phyloP scores from a whole-genome alignment of 768 basidiomycete species.

The Leccinellum albellum region DNA sequence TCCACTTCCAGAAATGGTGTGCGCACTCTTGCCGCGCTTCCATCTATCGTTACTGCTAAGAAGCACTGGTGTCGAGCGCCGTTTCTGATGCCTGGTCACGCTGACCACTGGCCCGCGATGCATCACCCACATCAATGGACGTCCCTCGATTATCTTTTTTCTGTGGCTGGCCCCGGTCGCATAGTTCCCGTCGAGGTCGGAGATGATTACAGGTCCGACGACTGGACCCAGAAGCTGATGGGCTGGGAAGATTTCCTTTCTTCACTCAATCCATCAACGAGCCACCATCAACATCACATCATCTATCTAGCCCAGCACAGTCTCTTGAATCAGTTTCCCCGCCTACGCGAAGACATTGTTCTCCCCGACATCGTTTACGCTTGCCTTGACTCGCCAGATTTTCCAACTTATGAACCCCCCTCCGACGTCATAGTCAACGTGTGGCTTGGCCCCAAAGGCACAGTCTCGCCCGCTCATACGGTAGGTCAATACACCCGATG shows the following conservation, averaged over 20 bases:
- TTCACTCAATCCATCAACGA: conserved; percentile 32
- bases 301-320: conserved; percentile 91
- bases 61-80: conserved; percentile 44
- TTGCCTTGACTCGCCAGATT: conserved; percentile 40
- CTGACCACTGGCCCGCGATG: conserved; percentile 76
- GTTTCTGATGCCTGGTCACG: conserved; percentile 69
- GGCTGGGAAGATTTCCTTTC: conserved; percentile 73
- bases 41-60: conserved; percentile 58
- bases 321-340: conserved; percentile 81
- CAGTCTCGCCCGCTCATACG: conserved; percentile 87
- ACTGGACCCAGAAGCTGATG: conserved; percentile 82
- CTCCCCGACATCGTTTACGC: conserved; percentile 91
- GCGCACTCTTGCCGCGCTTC: conserved; percentile 42
- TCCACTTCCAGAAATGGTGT: conserved; percentile 29
- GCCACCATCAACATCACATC: conserved; percentile 25
- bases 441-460: conserved; percentile 80
- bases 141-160: conserved; percentile 63
- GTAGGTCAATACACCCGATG: conserved; percentile 40
- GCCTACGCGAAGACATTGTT: conserved; percentile 65
- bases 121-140: conserved; percentile 60
- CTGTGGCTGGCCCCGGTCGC: conserved; percentile 72
- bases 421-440: conserved; percentile 64
- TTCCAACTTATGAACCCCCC: conserved; percentile 60
- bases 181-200: conserved; percentile 91
- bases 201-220: conserved; percentile 68